Percentiles rank a stretch among this genome's conserved stretches.
Evolutionary conservation across 306 rosid genomes (phyloP).

Genomic region (Coriaria nepalensis): DNA sequence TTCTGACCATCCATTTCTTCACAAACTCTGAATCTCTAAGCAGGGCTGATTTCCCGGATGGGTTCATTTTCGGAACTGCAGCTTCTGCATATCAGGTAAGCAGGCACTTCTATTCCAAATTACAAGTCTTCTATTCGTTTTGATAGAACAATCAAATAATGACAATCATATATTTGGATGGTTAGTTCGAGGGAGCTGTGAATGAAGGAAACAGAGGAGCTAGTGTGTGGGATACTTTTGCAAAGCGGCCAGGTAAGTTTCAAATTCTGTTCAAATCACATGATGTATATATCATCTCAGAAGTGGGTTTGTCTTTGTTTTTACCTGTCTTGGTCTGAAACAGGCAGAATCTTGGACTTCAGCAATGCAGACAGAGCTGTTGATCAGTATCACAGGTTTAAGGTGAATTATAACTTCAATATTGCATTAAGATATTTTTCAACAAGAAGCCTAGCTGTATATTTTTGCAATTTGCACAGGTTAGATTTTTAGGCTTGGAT

Average conservation of each 20-base stretch:
- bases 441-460: constrained; percentile 1
- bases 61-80: constrained; percentile 85
- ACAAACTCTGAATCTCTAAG: constrained; percentile 37
- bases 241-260: constrained; percentile 48
- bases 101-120: not conserved
- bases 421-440: no score
- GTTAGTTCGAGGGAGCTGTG: constrained; percentile 77
- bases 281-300: not conserved
- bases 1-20: constrained; percentile 20
- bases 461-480: no score
- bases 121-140: not conserved
- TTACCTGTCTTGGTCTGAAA: constrained; percentile 9
- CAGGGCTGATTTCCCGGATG: constrained; percentile 73
- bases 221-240: constrained; percentile 81
- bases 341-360: constrained; percentile 88
- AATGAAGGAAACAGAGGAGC: constrained; percentile 85
- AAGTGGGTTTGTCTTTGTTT: not conserved
- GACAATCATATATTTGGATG: not conserved
- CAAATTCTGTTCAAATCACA: not conserved
- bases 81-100: constrained; percentile 91
- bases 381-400: constrained; percentile 88
- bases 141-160: not conserved
- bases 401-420: constrained; percentile 61
- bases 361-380: constrained; percentile 86
- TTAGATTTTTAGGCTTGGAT: no score